Evolutionary conservation across 2,329 filamentous ascomycete genomes (phyloP), one percentile per base, ranked within the genome.

Genomic region (Aspergillus japonicus): DNA sequence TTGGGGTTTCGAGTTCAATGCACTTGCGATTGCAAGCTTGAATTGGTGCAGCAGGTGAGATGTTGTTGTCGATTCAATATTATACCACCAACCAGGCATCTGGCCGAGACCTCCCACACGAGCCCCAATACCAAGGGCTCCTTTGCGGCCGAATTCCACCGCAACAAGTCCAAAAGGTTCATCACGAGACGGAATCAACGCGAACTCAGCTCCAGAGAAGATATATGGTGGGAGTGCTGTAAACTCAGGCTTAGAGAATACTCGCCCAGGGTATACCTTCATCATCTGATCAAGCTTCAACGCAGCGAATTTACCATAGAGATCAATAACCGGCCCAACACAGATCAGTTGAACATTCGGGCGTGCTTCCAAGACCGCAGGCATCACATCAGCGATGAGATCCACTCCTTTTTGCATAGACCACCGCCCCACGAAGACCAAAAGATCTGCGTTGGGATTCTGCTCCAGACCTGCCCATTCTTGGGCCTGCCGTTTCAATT

Each of bases 61-160:
- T 0, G 86, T 87, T 1, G 84, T 84, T 5, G 82, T 86, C 0
- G 85, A 87, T 70, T 89, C 87, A 58, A 89, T 83, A 0, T 87
- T 88, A 71, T 85, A 89, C 87, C 87, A 89, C 83, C 86, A 89
- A 24, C 87, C 87, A 21, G 87, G 87, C 86, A 89, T 89, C 68
- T 87, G 84, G n/a, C 87, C 86, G 23, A 89, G 79, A 57, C 87
- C 87, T 64, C 87, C 87, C 42, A 89, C 87, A 56, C 86, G 80
- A 42, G 86, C 85, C 50, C 87, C 87, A 58, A 89, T 85, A 65
- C 87, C 87, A 48, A 89, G 79, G 21, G 87, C 87, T 66, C 87
- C 87, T 71, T 89, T 89, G 24, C 87, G 80, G 58, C 87, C 87
- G 64, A 89, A 89, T 67, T 89, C 87, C 49, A 89, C 87, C 31